A percentile compares a stretch with the other conserved stretches of the same genome.
Evolutionary conservation across 2,329 filamentous ascomycete species (phyloP).

Genomic region (Incumbomyces delicatus): DNA sequence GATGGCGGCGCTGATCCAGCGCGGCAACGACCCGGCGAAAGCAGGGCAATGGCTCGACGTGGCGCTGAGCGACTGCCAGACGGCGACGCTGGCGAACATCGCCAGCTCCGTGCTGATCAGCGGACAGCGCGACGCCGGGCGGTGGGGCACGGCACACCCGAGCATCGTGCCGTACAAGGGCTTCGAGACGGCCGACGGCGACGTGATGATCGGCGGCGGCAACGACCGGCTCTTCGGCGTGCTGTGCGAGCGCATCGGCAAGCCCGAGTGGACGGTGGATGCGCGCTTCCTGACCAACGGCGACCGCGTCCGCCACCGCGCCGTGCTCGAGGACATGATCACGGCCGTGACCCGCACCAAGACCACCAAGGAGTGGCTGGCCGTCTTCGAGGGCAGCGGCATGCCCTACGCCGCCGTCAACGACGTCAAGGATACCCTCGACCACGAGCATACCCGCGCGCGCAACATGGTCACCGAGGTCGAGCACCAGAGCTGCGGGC

Average conservation of each 20-base stretch:
- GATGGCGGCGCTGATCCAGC: slow-evolving; percentile 79
- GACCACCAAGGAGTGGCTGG: slow-evolving; percentile 81
- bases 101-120: slow-evolving; percentile 85
- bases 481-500: slow-evolving; percentile 71
- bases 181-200: slow-evolving; percentile 56
- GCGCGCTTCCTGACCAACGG: slow-evolving; percentile 50
- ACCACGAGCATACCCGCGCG: slow-evolving; percentile 70
- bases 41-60: slow-evolving; percentile 89
- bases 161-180: slow-evolving; percentile 93
- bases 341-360: slow-evolving; percentile 63
- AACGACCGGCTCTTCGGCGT: slow-evolving; percentile 55
- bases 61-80: slow-evolving; percentile 85
- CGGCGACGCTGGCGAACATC: slow-evolving; percentile 88
- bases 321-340: slow-evolving; percentile 66
- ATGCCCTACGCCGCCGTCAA: slow-evolving; percentile 95
- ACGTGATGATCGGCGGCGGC: slow-evolving; percentile 54
- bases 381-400: slow-evolving; percentile 76
- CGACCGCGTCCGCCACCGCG: slow-evolving; percentile 56
- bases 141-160: slow-evolving; percentile 97
- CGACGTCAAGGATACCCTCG: slow-evolving; percentile 74
- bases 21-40: slow-evolving; percentile 53
- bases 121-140: slow-evolving; percentile 73
- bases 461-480: slow-evolving; percentile 84
- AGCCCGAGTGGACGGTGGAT: slow-evolving; percentile 50
- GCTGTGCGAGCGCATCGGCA: slow-evolving; percentile 47